Percentiles rank a stretch among this genome's conserved stretches.
phyloP scores from a whole-genome alignment of 768 basidiomycete species.

The Chalciporus piperatus region DNA sequence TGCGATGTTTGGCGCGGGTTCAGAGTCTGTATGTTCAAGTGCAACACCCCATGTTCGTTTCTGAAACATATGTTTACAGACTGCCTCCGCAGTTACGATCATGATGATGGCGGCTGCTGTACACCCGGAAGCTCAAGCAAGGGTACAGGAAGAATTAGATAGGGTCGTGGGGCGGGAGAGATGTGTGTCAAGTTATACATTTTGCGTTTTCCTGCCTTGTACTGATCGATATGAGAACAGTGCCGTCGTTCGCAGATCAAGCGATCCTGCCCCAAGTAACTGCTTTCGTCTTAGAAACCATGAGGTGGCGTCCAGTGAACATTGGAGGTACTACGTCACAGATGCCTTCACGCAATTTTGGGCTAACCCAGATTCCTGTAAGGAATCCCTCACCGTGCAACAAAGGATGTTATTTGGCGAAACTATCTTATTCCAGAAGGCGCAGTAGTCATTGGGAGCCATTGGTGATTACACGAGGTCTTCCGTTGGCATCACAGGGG shows the following conservation, averaged over 20 bases:
- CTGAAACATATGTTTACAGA: conserved; percentile 16
- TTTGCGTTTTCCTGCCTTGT: too few species aligned
- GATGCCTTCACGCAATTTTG: not conserved
- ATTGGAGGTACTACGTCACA: conserved; percentile 21
- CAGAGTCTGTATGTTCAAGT: conserved; percentile 35
- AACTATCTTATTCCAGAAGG: conserved; percentile 41
- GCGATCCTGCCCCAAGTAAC: conserved; percentile 33
- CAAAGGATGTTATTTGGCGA: conserved; percentile 47
- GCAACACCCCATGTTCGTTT: not conserved
- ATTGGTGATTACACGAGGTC: conserved; percentile 20
- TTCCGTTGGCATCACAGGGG: not conserved
- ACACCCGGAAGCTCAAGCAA: conserved; percentile 47
- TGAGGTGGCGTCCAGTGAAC: conserved; percentile 37
- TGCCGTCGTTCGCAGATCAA: conserved; percentile 36
- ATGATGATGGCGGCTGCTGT: conserved; percentile 53
- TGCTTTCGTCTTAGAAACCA: conserved; percentile 36
- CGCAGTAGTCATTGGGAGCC: conserved; percentile 36
- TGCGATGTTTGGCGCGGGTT: conserved; percentile 42
- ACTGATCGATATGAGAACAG: too few species aligned
- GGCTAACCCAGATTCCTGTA: conserved; percentile 19
- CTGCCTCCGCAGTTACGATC: conserved; percentile 48
- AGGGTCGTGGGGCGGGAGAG: conserved; percentile 42
- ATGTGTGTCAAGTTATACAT: conserved; percentile 5
- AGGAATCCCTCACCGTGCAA: conserved; percentile 62
- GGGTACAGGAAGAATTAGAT: conserved; percentile 54